Evolutionary conservation across 495 filamentous ascomycete species (phyloP).

Genomic region (Opeltia flavorubescens): DNA sequence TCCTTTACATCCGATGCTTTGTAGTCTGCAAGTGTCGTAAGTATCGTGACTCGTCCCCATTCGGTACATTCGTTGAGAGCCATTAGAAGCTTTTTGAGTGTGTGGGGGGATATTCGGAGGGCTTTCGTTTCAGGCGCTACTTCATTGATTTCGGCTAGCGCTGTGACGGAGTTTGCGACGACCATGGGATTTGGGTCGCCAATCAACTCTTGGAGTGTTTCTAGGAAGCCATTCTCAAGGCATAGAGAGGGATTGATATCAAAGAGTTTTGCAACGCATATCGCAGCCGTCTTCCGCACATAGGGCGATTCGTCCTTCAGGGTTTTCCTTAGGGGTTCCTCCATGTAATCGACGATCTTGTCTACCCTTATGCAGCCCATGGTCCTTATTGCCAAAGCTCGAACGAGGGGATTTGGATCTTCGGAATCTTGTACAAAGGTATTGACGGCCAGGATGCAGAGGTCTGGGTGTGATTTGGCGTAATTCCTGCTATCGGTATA

Average conservation of each 20-base stretch:
- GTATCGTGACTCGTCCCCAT: conserved; percentile 94
- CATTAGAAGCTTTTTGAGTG: conserved; percentile 89
- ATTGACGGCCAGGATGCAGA: conserved; percentile 98
- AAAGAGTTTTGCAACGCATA: conserved; percentile 96
- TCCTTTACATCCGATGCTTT: conserved; percentile 78
- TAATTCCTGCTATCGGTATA: conserved; percentile 61
- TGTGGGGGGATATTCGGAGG: conserved; percentile 62
- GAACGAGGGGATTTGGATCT: conserved; percentile 92
- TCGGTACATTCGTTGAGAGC: conserved; percentile 97
- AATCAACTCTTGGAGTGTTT: conserved; percentile 91
- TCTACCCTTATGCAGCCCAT: conserved; percentile 99
- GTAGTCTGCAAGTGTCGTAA: conserved; percentile 82
- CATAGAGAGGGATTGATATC: conserved; percentile 85
- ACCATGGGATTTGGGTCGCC: conserved; percentile 99
- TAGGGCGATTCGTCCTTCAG: conserved; percentile 95
- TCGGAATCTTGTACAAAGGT: conserved; percentile 99
- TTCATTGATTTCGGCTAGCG: conserved; percentile 81
- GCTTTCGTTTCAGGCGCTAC: conserved; percentile 81
- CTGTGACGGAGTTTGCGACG: conserved; percentile 90
- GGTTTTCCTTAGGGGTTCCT: conserved; percentile 93
- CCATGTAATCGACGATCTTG: conserved; percentile 99
- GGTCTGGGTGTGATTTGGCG: conserved; percentile 96
- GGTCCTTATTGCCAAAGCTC: conserved; percentile 91
- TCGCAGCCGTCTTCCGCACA: conserved; percentile 93
- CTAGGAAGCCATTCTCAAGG: conserved; percentile 90